These are phyloP conservation scores for Chimonanthus praecox DNA, from an alignment of 164 flowering plant genomes.

Conservation along the genomic window DNA sequence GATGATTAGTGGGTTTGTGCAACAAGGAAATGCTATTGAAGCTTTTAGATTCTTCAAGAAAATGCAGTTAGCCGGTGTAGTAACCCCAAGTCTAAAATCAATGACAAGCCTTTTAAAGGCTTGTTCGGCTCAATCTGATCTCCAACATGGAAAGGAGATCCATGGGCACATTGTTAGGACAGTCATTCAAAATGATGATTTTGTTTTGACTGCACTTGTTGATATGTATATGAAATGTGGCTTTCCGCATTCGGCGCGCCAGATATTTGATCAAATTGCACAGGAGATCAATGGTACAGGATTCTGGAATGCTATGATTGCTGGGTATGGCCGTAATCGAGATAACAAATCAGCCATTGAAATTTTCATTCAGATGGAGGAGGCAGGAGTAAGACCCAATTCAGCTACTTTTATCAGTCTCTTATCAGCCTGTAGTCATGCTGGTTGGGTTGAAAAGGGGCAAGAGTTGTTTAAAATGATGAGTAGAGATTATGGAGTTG, in stretches of 20 bases:
- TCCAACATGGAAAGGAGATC: slow-evolving; percentile 47
- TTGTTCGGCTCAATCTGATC: slow-evolving; percentile 42
- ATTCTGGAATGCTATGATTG: slow-evolving; percentile 79
- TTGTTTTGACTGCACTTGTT: slow-evolving; percentile 55
- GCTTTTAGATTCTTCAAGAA: slow-evolving; percentile 47
- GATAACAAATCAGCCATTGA: slow-evolving; percentile 48
- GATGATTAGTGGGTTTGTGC: slow-evolving; percentile 60
- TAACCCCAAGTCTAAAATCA: slow-evolving; percentile 37
- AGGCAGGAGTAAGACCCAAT: slow-evolving; percentile 40
- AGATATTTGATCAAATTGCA: slow-evolving; percentile 36
- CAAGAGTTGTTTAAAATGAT: slow-evolving; percentile 45
- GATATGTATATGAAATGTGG: slow-evolving; percentile 86
- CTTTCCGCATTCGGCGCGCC: slow-evolving; percentile 30
- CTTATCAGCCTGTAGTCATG: slow-evolving; percentile 54
- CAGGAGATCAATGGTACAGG: slow-evolving; percentile 42
- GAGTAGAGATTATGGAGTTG: slow-evolving; percentile 33
- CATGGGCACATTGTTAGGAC: slow-evolving; percentile 47
- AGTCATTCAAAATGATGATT: slow-evolving; percentile 32
- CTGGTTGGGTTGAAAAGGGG: slow-evolving; percentile 53
- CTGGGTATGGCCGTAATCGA: slow-evolving; percentile 72
- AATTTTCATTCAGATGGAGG: slow-evolving; percentile 43
- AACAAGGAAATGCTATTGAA: slow-evolving; percentile 31
- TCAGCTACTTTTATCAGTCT: slow-evolving; percentile 44
- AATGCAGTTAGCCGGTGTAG: slow-evolving; percentile 41
- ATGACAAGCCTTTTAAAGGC: slow-evolving; percentile 57